A percentile compares a stretch with the other conserved stretches of the same genome.
phyloP scores from a whole-genome alignment of 1,284 basidiomycete species.

The Ceratobasidium papillatum region DNA sequence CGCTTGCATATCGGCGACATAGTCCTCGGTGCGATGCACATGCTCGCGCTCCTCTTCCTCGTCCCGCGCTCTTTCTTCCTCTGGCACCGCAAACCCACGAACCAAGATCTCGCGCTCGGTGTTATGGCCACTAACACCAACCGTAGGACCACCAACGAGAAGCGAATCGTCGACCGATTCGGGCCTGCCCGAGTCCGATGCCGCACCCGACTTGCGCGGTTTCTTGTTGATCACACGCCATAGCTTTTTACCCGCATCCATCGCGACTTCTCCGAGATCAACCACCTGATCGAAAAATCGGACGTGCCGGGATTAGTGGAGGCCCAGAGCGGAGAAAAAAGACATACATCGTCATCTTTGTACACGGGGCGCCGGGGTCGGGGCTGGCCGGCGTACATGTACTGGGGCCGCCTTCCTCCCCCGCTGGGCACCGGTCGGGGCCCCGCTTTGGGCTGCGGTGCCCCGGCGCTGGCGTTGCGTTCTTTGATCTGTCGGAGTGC shows the following conservation, averaged over 20 bases:
- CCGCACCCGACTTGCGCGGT: slow-evolving; percentile 8
- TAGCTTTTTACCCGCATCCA: slow-evolving; percentile 38
- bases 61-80: slow-evolving; percentile 16
- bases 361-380: slow-evolving; percentile 23
- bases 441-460: not conserved
- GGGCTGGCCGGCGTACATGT: slow-evolving; percentile 29
- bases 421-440: not conserved
- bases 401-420: not conserved
- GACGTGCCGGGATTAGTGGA: not conserved
- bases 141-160: slow-evolving; percentile 27
- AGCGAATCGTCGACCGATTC: not conserved
- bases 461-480: not conserved
- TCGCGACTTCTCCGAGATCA: slow-evolving; percentile 38
- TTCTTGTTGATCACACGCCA: slow-evolving; percentile 32
- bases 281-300: slow-evolving; percentile 23
- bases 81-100: slow-evolving; percentile 37
- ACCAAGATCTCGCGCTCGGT: slow-evolving; percentile 38
- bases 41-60: slow-evolving; percentile 22
- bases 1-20: slow-evolving; percentile 32
- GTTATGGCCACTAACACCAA: slow-evolving; percentile 31
- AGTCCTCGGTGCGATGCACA: slow-evolving; percentile 34
- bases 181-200: slow-evolving; percentile 27
- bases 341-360: slow-evolving; percentile 34
- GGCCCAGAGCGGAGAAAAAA: not conserved
- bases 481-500: slow-evolving; percentile 12